Base-by-base conservation (phyloP, 768 basidiomycete species). In the Termitomyces titanicus region DNA sequence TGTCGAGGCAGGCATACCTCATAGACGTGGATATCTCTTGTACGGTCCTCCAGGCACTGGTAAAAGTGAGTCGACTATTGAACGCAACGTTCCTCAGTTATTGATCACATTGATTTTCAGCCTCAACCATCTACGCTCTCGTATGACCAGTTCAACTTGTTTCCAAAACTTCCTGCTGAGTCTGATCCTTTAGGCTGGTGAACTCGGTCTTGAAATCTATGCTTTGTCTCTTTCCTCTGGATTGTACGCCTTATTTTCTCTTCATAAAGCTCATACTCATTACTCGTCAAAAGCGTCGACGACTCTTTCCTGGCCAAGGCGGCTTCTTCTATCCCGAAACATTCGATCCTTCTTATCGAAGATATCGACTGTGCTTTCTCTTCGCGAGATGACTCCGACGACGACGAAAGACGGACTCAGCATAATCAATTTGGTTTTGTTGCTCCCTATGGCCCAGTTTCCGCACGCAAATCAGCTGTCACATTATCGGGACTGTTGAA, bases 121-220 rank as follows among this genome's bases (percentile, higher is more conserved):
- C 72, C 11, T 80, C 78, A 8, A 82, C 80, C 0, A 81, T 83
- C 13, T 81, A 82, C 53, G 80, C 80, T 12, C 67, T 83, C 24
- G 77, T 76, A 64, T 55, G 69, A 43, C 24, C 25, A 22, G 39
- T 0, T 31, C 31, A n/a, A 8, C 11, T 38, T 12, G 12, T 27
- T 8, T 18, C 3, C n/a, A 7, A 34, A 46, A 47, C 6, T 10
- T 13, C 27, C 24, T 29, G 25, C 27, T 51, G 40, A 58, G 50
- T 55, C 31, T 42, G 43, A 22, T 44, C 18, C n/a, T 3, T 6
- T 38, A 75, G 74, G 78, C 78, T 6, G 78, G 79, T 6, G 89
- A 90, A 66, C 74, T 95, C 10, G 82, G 84, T 5, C 77, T 96
- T n/a, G 91, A 94, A 68, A 92, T 96, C 52, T 94, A 91, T 63